phyloP scores from a whole-genome alignment of 495 filamentous ascomycete genomes.

The Chaetomium fimeti region DNA sequence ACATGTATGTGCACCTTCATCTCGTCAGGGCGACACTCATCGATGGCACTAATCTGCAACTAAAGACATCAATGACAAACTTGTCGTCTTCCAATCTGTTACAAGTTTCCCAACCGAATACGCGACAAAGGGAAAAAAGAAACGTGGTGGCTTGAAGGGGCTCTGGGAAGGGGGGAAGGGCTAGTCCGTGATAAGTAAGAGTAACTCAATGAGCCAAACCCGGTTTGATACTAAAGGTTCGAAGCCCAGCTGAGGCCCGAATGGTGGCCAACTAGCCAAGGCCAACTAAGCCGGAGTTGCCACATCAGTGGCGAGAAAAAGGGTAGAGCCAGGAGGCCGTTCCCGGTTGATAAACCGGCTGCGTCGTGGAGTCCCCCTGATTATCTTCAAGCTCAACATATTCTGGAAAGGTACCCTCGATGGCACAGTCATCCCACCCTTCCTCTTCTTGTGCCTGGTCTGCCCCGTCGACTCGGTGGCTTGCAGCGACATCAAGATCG shows the following conservation, averaged over 20 bases:
- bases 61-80: not conserved
- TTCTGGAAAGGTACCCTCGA: no score
- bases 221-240: not conserved
- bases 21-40: not conserved
- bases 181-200: not conserved
- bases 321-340: not conserved
- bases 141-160: not conserved
- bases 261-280: slow-evolving; percentile 3
- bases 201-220: not conserved
- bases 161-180: not conserved
- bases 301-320: not conserved
- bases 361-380: not conserved
- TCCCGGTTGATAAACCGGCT: not conserved
- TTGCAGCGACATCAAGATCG: no score
- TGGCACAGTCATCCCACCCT: not conserved
- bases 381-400: not conserved
- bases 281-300: not conserved
- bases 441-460: not conserved
- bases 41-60: not conserved
- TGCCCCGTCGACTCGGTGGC: not conserved
- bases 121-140: not conserved
- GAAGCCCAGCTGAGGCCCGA: not conserved
- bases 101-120: not conserved
- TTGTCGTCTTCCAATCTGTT: not conserved
- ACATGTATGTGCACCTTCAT: not conserved